Conservation (phyloP, 1,139 yeast genomes). For the Ogataea hybrid region DNA sequence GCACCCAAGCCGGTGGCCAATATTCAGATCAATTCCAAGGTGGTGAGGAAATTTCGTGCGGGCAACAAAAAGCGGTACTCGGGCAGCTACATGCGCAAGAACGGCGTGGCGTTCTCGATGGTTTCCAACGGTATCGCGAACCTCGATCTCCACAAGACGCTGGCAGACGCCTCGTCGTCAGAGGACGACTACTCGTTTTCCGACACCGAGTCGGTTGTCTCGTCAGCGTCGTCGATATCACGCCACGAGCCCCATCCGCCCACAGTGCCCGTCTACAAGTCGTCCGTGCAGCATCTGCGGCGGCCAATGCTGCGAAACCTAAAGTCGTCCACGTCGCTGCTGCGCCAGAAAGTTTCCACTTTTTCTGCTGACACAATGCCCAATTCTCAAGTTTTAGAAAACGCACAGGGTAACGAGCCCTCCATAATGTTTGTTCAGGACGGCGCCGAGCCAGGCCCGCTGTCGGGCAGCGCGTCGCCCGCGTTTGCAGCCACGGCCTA, state of each 20-base stretch:
- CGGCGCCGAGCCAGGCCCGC: conserved; percentile 8
- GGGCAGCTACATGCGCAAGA: conserved; percentile 59
- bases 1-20: conserved; percentile 11
- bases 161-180: conserved; percentile 19
- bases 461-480: conserved; percentile 22
- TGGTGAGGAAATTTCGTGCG: conserved; percentile 24
- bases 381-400: conserved; percentile 64
- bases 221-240: conserved; percentile 19
- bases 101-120: conserved; percentile 77
- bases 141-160: conserved; percentile 34
- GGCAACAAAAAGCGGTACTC: conserved; percentile 23
- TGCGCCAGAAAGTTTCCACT: conserved; percentile 51
- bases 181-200: conserved; percentile 24
- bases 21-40: conserved; percentile 21
- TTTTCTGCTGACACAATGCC: conserved; percentile 82
- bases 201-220: conserved; percentile 19
- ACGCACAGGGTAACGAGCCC: conserved; percentile 61
- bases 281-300: conserved; percentile 15
- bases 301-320: conserved; percentile 21
- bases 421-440: conserved; percentile 53
- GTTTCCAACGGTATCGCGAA: conserved; percentile 51
- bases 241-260: neutral
- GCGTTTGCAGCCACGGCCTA: conserved; percentile 19
- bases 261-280: conserved; percentile 6
- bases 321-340: conserved; percentile 21